Percentiles rank a stretch among this genome's conserved stretches.
These are phyloP conservation scores for Beta macrorhiza DNA, from an alignment of 179 eudicot species.

Conservation along the genomic window DNA sequence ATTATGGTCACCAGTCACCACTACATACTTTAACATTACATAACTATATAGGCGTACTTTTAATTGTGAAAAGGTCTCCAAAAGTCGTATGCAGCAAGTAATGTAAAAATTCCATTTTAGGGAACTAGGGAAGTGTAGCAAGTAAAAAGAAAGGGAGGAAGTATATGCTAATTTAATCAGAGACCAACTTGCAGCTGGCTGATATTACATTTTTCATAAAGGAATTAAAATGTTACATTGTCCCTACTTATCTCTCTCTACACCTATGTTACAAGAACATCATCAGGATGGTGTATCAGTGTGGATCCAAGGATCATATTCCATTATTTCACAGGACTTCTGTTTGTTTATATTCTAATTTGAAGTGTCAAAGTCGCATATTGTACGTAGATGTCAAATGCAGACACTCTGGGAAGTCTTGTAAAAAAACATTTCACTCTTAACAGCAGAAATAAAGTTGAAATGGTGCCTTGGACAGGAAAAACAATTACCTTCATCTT, in stretches of 20 bases:
- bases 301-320: not conserved
- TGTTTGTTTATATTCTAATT: not conserved
- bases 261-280: not conserved
- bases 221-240: not conserved
- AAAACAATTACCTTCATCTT: constrained; percentile 55
- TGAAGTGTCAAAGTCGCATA: not conserved
- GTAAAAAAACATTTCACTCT: not conserved
- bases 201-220: not conserved
- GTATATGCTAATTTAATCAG: too few relatives aligned
- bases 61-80: too few relatives aligned
- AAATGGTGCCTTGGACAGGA: not conserved
- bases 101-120: too few relatives aligned
- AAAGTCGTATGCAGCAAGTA: too few relatives aligned
- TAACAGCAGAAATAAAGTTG: constrained; percentile 1
- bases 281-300: not conserved
- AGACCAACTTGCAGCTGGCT: not conserved
- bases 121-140: too few relatives aligned
- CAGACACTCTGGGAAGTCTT: not conserved
- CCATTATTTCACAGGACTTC: too few relatives aligned
- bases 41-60: too few relatives aligned
- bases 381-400: not conserved
- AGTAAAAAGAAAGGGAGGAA: too few relatives aligned
- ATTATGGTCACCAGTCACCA: too few relatives aligned
- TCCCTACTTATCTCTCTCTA: not conserved
- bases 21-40: too few relatives aligned